Evolutionary conservation across 108 stramenopile genomes (phyloP).

Genomic region (Nitzschia palea): DNA sequence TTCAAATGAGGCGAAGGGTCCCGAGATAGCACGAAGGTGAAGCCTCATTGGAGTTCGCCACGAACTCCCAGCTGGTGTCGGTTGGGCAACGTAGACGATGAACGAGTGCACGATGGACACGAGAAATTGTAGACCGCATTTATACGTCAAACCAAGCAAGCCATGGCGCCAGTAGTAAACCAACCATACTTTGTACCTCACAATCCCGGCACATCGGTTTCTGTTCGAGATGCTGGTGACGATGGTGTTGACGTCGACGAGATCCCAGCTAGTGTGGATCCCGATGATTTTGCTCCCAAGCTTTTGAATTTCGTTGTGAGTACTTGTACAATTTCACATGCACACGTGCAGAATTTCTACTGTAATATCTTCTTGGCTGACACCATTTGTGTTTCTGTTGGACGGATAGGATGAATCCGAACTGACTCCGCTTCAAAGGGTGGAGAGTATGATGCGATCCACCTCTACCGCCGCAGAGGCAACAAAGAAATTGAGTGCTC

Average conservation of each 20-base stretch:
- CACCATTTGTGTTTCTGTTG: too few species aligned
- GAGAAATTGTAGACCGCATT: too few species aligned
- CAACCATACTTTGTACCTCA: slow-evolving; percentile 30
- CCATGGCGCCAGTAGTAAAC: neutral
- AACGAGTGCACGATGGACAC: too few species aligned
- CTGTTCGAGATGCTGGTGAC: slow-evolving; percentile 31
- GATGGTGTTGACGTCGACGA: slow-evolving; percentile 21
- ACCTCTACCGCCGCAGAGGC: neutral
- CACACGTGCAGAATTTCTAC: too few species aligned
- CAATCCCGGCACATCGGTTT: slow-evolving; percentile 13
- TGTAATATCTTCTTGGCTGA: too few species aligned
- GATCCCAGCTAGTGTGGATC: slow-evolving; percentile 2
- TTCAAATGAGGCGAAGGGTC: too few species aligned
- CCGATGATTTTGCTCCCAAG: slow-evolving; percentile 26
- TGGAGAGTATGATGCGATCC: neutral
- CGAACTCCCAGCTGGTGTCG: too few species aligned
- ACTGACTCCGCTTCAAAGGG: neutral
- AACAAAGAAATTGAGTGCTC: neutral
- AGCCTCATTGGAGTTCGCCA: too few species aligned
- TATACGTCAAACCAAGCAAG: too few species aligned
- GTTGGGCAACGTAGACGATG: too few species aligned
- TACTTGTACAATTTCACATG: too few species aligned
- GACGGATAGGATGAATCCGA: neutral
- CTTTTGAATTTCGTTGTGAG: slow-evolving; percentile 14
- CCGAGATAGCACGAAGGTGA: too few species aligned